These are phyloP conservation scores for Fraxinus albicans DNA, from an alignment of 305 asterid species.

Conservation along the genomic window DNA sequence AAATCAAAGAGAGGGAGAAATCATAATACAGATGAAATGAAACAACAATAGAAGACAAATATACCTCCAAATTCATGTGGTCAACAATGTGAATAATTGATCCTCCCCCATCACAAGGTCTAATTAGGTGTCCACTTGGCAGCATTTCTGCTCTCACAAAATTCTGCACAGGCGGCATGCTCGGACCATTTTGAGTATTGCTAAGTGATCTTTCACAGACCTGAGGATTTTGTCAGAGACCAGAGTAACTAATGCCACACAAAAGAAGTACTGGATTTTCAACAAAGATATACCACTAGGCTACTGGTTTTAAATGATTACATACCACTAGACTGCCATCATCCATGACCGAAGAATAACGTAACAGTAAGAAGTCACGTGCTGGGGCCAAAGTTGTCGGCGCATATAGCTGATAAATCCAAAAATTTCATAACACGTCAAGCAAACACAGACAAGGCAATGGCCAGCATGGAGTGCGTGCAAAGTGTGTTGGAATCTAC, in stretches of 20 bases:
- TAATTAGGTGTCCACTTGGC: conserved; percentile 75
- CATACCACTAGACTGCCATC: conserved; percentile 89
- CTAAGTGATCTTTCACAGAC: conserved; percentile 84
- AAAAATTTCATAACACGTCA: conserved; percentile 16
- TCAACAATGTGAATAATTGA: conserved; percentile 86
- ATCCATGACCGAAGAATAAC: conserved; percentile 71
- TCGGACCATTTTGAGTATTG: conserved; percentile 73
- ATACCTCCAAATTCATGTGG: conserved; percentile 80
- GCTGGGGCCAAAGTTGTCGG: conserved; percentile 85
- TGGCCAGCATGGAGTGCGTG: background rate
- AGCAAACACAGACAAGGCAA: background rate
- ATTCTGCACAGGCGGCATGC: conserved; percentile 74
- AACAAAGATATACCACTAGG: background rate
- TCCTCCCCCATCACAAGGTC: conserved; percentile 89
- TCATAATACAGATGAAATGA: background rate
- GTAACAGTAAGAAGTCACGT: conserved; percentile 81
- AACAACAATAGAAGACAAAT: background rate
- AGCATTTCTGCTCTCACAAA: conserved; percentile 77
- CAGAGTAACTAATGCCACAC: background rate
- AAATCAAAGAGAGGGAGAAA: background rate
- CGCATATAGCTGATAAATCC: conserved; percentile 59
- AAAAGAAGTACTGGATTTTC: background rate
- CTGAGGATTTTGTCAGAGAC: conserved; percentile 31
- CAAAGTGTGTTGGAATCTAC: too few species aligned
- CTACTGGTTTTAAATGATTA: conserved; percentile 5